Evolutionary conservation across 805 yeast species (phyloP).

Genomic region (Kodamaea kaohsiungensis): DNA sequence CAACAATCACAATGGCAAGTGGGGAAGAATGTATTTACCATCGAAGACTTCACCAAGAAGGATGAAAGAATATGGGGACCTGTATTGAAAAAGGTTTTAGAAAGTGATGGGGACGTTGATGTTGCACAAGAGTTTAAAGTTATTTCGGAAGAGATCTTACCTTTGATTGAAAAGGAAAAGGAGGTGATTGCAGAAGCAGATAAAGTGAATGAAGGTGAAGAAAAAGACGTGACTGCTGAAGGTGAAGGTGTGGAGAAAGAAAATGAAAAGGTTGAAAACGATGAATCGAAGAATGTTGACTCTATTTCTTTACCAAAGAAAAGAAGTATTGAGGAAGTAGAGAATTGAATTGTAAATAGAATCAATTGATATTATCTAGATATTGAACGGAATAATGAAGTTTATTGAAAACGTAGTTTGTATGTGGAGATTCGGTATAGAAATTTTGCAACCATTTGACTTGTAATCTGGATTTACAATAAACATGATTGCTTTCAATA

Average conservation of each 20-base stretch:
- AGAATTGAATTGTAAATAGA: background rate
- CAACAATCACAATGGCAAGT: slow-evolving; percentile 86
- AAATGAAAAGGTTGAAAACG: slow-evolving; percentile 6
- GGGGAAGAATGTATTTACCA: slow-evolving; percentile 63
- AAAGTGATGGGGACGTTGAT: slow-evolving; percentile 28
- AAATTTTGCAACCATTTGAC: background rate
- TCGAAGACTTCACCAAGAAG: slow-evolving; percentile 63
- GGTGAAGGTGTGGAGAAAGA: slow-evolving; percentile 1
- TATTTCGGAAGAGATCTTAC: slow-evolving; percentile 6
- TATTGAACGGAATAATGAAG: background rate
- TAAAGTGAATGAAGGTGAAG: slow-evolving; percentile 7
- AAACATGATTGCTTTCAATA: too few species aligned
- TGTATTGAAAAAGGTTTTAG: slow-evolving; percentile 57
- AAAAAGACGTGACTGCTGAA: slow-evolving; percentile 1
- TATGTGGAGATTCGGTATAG: too few species aligned
- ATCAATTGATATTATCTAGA: background rate
- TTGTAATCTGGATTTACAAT: too few species aligned
- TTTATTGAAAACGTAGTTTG: too few species aligned
- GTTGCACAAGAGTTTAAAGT: slow-evolving; percentile 24
- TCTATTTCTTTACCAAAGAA: slow-evolving; percentile 3
- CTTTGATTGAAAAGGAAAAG: slow-evolving; percentile 9
- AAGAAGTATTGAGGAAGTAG: slow-evolving; percentile 10
- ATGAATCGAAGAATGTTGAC: background rate
- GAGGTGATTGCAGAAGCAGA: slow-evolving; percentile 8
- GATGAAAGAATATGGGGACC: slow-evolving; percentile 70